Conservation (phyloP, 1,284 basidiomycete genomes). For the Violaceomyces palustris region DNA sequence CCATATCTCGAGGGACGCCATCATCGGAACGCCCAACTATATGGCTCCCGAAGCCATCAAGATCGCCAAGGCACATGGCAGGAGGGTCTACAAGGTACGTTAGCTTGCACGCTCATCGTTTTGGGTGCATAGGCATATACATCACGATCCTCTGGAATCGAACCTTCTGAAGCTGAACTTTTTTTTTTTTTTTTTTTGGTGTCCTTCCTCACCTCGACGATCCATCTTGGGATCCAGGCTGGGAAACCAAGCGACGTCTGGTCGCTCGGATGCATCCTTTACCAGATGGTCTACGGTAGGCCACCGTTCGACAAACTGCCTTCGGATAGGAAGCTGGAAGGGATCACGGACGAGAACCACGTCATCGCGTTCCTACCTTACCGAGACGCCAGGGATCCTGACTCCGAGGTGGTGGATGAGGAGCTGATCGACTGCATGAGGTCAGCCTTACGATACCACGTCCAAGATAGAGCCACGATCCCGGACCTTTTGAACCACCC, state of each 20-base stretch:
- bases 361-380: conserved; percentile 71
- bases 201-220: too few species aligned
- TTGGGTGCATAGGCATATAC: too few species aligned
- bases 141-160: too few species aligned
- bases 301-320: conserved; percentile 84
- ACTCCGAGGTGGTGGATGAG: conserved; percentile 59
- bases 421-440: conserved; percentile 70
- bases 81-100: conserved; percentile 51
- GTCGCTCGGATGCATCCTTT: conserved; percentile 93
- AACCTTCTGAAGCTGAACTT: background rate
- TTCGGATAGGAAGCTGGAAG: conserved; percentile 84
- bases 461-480: conserved; percentile 75
- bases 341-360: conserved; percentile 70
- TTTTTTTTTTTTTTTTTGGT: background rate
- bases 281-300: conserved; percentile 88
- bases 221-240: conserved; percentile 21
- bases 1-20: conserved; percentile 49
- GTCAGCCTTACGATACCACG: conserved; percentile 67
- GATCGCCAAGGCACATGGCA: conserved; percentile 39
- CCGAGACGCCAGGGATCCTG: conserved; percentile 58
- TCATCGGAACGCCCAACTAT: conserved; percentile 53
- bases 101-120: too few species aligned
- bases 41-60: conserved; percentile 53
- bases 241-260: conserved; percentile 69
- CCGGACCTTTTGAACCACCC: conserved; percentile 59